A percentile compares a stretch with the other conserved stretches of the same genome.
Conservation (phyloP, 495 filamentous ascomycete genomes). For the Aspergillus steynii region DNA sequence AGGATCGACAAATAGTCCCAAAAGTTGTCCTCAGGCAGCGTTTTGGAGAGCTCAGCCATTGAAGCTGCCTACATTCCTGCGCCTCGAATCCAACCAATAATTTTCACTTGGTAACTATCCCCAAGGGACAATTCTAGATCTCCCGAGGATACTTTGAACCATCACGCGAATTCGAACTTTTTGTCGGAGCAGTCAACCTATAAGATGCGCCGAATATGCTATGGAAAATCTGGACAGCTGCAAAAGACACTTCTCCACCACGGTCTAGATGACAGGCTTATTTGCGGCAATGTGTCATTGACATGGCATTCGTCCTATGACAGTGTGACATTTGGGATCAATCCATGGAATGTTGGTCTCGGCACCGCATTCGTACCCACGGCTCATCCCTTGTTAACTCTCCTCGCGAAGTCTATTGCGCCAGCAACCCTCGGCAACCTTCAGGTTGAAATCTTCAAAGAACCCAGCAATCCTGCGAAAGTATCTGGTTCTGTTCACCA, state of each 20-base stretch:
- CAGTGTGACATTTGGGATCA: background rate
- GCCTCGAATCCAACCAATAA: too few species aligned
- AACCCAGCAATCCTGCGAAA: background rate
- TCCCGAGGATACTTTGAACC: too few species aligned
- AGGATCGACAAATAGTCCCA: too few species aligned
- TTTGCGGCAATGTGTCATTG: background rate
- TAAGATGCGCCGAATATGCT: too few species aligned
- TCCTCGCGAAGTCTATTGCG: background rate
- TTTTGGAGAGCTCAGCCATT: too few species aligned
- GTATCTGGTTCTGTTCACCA: background rate
- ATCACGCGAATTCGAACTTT: too few species aligned
- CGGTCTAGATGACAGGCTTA: background rate
- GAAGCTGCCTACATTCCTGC: too few species aligned
- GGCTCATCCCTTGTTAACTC: background rate
- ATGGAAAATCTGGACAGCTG: too few species aligned
- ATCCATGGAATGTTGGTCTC: background rate
- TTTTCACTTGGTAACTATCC: too few species aligned
- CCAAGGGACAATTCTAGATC: too few species aligned
- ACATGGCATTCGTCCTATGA: background rate
- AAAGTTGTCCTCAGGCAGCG: too few species aligned
- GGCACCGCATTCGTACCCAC: background rate
- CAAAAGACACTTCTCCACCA: background rate
- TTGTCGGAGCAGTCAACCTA: too few species aligned
- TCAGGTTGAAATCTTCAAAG: background rate
- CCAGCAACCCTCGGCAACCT: background rate